Base-by-base conservation (phyloP, 345 rosid species). In the Eucalyptus pauciflora region DNA sequence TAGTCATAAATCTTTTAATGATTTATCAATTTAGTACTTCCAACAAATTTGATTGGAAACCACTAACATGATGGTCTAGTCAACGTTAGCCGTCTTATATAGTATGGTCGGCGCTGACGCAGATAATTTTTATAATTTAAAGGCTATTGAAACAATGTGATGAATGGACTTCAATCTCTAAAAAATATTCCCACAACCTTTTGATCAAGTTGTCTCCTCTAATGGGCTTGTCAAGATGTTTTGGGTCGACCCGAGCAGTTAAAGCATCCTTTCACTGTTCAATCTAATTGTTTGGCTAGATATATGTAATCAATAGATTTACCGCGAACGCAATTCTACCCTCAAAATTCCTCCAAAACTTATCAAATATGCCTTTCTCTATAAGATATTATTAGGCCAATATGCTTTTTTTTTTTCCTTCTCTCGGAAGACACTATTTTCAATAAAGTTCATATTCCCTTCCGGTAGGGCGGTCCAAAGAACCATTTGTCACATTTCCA, bases 71-170 rank as follows among this genome's bases (percentile, higher is more conserved):
- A 56, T 56, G 5, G 1, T 56, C 13, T 56, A 56, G 13, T 56
- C 29, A 56, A 24, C 1, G 13, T 4, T 10, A 22, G 29, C 27
- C 3, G 0, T 56, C 62, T 4, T 56, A 56, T 56, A 56, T 2
- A 0, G 0, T 24, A 56, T 56, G 5, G 62, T 56, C 0, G 1
- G 3, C 3, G 29, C 13, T 2, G 0, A 56, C 1, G 6, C 0
- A 0, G 6, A 56, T 24, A 56, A 56, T 8, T 56, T 22, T 24
- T 56, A 56, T 56, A 56, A 24, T 56, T 56, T 0, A 10, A 56
- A 24, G 62, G 13, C 62, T 24, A 4, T 24, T 56, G 27, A 56
- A 56, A 24, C 62, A 56, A 0, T 2, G 3, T 56, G 62, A 56
- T 56, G 62, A 22, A 24, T 56, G 62, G 29, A 6, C 62, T 56